phyloP scores from a whole-genome alignment of 805 yeast genomes.

The Starmerella floricola region DNA sequence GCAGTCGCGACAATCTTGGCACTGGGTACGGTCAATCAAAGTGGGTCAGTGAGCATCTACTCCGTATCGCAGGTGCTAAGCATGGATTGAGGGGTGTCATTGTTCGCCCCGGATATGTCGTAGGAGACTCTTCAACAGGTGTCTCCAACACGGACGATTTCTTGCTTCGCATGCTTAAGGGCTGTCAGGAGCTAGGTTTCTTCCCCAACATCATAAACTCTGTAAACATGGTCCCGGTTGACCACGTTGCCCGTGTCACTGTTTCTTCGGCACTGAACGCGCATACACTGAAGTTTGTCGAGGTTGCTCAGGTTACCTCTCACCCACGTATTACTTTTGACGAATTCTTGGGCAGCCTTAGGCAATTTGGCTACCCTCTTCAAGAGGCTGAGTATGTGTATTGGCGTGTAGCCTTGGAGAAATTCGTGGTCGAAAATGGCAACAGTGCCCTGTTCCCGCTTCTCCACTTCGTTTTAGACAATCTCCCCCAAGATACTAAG shows the following conservation, averaged over 20 bases:
- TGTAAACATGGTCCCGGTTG: slow-evolving; percentile 95
- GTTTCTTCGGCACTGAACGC: slow-evolving; percentile 75
- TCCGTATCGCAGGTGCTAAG: slow-evolving; percentile 73
- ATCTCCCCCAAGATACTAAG: slow-evolving; percentile 77
- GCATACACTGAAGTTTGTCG: slow-evolving; percentile 39
- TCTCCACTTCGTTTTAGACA: slow-evolving; percentile 85
- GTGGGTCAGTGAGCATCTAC: slow-evolving; percentile 90
- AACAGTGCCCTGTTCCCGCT: slow-evolving; percentile 88
- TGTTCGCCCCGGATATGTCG: slow-evolving; percentile 91
- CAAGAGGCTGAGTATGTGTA: slow-evolving; percentile 50
- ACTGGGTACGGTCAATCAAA: slow-evolving; percentile 96
- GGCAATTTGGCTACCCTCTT: slow-evolving; percentile 61
- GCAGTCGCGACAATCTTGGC: slow-evolving; percentile 70
- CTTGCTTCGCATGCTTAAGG: slow-evolving; percentile 86
- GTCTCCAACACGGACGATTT: slow-evolving; percentile 94
- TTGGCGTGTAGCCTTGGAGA: slow-evolving; percentile 72
- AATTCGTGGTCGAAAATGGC: slow-evolving; percentile 58
- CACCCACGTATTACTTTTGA: slow-evolving; percentile 83
- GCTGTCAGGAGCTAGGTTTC: slow-evolving; percentile 75
- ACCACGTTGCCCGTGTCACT: slow-evolving; percentile 88
- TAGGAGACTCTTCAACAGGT: slow-evolving; percentile 76
- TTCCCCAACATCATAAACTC: slow-evolving; percentile 78
- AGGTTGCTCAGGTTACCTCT: slow-evolving; percentile 93
- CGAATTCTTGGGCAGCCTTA: slow-evolving; percentile 55
- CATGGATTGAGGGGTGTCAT: slow-evolving; percentile 75